Percentiles rank a stretch among this genome's conserved stretches.
phyloP scores from a whole-genome alignment of 345 rosid genomes.

The Aegle marmelos region DNA sequence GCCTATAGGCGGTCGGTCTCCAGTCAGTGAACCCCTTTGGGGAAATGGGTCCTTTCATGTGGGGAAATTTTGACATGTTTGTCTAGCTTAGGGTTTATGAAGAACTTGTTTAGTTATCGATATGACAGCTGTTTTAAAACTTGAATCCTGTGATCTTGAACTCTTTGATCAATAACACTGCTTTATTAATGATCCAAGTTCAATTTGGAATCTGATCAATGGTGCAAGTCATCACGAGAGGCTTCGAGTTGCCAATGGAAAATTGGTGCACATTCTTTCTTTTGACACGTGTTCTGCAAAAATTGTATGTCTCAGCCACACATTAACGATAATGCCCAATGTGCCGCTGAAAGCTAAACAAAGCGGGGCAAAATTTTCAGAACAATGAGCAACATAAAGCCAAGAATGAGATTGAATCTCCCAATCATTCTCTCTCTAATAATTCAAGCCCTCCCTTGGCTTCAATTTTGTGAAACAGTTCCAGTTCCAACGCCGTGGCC shows the following conservation, averaged over 20 bases:
- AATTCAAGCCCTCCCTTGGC: not conserved
- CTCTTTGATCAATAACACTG: not conserved
- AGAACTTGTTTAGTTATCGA: not conserved
- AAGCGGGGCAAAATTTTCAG: too few species aligned
- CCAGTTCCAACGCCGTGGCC: slow-evolving; percentile 39
- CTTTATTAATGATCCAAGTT: too few species aligned
- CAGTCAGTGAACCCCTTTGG: not conserved
- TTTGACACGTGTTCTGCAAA: too few species aligned
- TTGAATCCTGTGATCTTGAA: not conserved
- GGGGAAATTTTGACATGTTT: not conserved
- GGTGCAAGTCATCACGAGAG: too few species aligned
- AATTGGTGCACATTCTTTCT: too few species aligned
- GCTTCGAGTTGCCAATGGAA: too few species aligned
- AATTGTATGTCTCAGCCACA: not conserved
- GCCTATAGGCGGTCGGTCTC: not conserved
- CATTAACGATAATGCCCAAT: not conserved
- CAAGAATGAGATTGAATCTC: too few species aligned
- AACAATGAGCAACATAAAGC: too few species aligned
- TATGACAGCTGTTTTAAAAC: not conserved
- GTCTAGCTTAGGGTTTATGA: not conserved
- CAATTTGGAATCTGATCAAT: too few species aligned
- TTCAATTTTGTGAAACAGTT: not conserved
- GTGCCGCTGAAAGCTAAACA: too few species aligned
- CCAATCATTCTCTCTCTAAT: too few species aligned
- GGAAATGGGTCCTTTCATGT: not conserved